Conservation (phyloP, 805 yeast genomes). For the Hanseniaspora clermontiae region DNA sequence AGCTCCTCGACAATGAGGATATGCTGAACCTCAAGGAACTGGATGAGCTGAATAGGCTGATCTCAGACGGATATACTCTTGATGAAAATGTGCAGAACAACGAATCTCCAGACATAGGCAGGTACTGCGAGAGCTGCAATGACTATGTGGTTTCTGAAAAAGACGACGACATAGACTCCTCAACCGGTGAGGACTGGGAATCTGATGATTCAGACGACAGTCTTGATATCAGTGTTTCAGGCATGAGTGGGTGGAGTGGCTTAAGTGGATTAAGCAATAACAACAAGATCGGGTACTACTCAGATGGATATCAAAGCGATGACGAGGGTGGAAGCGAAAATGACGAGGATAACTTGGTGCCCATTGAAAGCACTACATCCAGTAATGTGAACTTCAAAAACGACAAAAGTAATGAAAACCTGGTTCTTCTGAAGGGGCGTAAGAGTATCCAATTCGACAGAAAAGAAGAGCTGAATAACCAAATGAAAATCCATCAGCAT, state of each 20-base stretch:
- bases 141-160: background rate
- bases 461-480: slow-evolving; percentile 12
- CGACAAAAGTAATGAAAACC: background rate
- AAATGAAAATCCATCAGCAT: slow-evolving; percentile 11
- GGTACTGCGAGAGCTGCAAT: slow-evolving; percentile 10
- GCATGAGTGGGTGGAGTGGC: slow-evolving; percentile 13
- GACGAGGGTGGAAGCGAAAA: background rate
- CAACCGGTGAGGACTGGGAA: slow-evolving; percentile 1
- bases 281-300: slow-evolving; percentile 3
- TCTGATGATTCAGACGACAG: slow-evolving; percentile 6
- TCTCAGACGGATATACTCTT: slow-evolving; percentile 4
- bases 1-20: slow-evolving; percentile 7
- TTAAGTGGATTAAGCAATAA: slow-evolving; percentile 8
- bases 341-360: background rate
- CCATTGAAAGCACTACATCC: background rate
- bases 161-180: background rate
- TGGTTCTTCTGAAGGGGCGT: background rate
- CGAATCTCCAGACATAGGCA: background rate
- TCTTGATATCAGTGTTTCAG: slow-evolving; percentile 10
- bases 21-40: slow-evolving; percentile 10
- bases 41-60: slow-evolving; percentile 4
- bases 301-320: slow-evolving; percentile 3
- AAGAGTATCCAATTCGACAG: slow-evolving; percentile 13
- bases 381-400: background rate
- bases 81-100: background rate